A percentile compares a stretch with the other conserved stretches of the same genome.
These are phyloP conservation scores for Hyphopichia khmerensis DNA, from an alignment of 1,139 yeast genomes.

Conservation along the genomic window DNA sequence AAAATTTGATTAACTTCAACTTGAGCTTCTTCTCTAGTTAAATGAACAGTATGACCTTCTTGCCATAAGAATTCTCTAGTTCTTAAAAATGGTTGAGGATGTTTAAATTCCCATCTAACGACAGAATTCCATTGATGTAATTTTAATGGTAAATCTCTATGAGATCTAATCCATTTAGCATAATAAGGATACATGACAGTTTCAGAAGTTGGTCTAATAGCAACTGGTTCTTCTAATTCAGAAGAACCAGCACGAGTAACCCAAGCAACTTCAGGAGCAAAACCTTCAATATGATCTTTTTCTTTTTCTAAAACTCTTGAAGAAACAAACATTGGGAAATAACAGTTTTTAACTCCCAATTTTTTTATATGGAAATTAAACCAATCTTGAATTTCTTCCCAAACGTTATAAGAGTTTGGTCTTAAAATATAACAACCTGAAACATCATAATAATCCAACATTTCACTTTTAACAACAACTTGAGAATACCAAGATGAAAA, in stretches of 20 bases:
- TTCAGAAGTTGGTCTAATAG: constrained; percentile 98
- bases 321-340: constrained; percentile 99
- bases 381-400: constrained; percentile 93
- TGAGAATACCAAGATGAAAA: constrained; percentile 98
- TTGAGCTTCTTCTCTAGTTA: constrained; percentile 76
- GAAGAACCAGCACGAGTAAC: constrained; percentile 94
- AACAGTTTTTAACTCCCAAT: constrained; percentile 90
- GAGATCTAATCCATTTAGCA: constrained; percentile 98
- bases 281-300: constrained; percentile 98
- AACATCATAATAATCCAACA: constrained; percentile 97
- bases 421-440: constrained; percentile 98
- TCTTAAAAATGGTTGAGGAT: constrained; percentile 98
- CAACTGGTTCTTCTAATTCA: constrained; percentile 96
- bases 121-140: constrained; percentile 99
- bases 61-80: constrained; percentile 99
- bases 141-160: constrained; percentile 94
- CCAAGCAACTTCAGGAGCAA: constrained; percentile 99
- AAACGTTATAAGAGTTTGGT: constrained; percentile 90
- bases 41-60: constrained; percentile 98
- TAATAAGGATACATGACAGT: constrained; percentile 99
- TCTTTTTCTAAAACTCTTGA: constrained; percentile 90
- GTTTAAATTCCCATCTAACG: constrained; percentile 99
- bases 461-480: constrained; percentile 92
- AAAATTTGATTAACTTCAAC: constrained; percentile 84
- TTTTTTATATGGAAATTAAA: constrained; percentile 79